Evolutionary conservation across 192 early-diverging fungal species (phyloP), one percentile per base, ranked within the genome.

Genomic region (Gaertneriomyces sp.): DNA sequence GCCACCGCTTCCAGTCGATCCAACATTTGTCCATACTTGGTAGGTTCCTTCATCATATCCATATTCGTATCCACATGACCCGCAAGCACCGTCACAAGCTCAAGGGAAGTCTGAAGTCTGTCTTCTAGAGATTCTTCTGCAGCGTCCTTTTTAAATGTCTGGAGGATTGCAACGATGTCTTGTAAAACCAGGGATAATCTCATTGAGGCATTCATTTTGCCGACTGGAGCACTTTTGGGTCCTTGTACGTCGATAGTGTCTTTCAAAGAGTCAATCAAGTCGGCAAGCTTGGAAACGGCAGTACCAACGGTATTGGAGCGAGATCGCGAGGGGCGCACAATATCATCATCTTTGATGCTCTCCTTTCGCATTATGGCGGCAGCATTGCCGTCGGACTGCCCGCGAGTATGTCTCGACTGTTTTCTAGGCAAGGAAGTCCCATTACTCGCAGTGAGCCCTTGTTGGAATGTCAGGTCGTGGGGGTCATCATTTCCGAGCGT

Each of bases 1-100:
- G 49, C 49, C n/a, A 20, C 49, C 20, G n/a, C 49, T 20, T 51
- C n/a, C n/a, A 51, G 49, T n/a, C 49, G 49, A 17, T 51, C 49
- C n/a, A 51, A 20, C n/a, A 51, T 51, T n/a, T n/a, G n/a, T 17
- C 49, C 49, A 51, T 51, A 51, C 20, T 51, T 51, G n/a, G n/a
- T 20, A 20, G n/a, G 5, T n/a, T 51, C 49, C 49, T 51, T 20
- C 49, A 51, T 51, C 49, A 51, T n/a, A 6, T 51, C 20, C 5
- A 20, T 20, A 51, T 20, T 51, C n/a, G 49, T 51, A 17, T 51
- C 49, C n/a, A 51, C 49, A 17, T 51, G n/a, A 17, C n/a, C 6
- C 20, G 49, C 49, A n/a, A 51, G 49, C n/a, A 51, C 20, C 49
- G n/a, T 20, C 4, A 56, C 54, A 56, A 56, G 14, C 8, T 56